phyloP scores from a whole-genome alignment of 1,284 basidiomycete species.

The Xerocomus minutiporus region DNA sequence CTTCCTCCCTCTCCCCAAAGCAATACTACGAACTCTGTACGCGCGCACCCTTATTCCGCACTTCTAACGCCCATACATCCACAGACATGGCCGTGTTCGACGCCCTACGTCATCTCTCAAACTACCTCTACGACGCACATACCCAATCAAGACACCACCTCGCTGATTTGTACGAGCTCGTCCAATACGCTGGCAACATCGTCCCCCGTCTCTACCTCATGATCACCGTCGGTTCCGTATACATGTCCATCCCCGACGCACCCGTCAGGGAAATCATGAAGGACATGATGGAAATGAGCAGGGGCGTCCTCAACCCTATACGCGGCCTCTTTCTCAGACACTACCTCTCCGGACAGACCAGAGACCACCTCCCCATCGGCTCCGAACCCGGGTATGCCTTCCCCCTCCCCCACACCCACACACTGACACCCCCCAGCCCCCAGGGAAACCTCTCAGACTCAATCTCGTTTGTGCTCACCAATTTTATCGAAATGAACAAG shows the following conservation, averaged over 20 bases:
- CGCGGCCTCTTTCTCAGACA: conserved; percentile 90
- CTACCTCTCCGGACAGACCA: conserved; percentile 91
- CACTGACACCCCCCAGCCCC: conserved; percentile 47
- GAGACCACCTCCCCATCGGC: conserved; percentile 90
- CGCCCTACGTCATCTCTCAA: conserved; percentile 86
- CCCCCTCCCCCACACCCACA: background rate
- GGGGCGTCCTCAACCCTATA: conserved; percentile 91
- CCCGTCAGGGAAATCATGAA: conserved; percentile 98
- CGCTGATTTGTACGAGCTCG: conserved; percentile 94
- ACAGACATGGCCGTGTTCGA: conserved; percentile 96
- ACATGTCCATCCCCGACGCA: conserved; percentile 94
- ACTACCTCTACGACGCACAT: conserved; percentile 93
- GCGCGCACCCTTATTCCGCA: conserved; percentile 27
- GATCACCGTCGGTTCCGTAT: conserved; percentile 97
- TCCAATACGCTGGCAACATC: conserved; percentile 94
- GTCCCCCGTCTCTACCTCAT: conserved; percentile 93
- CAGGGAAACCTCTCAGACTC: conserved; percentile 88
- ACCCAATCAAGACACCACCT: conserved; percentile 85
- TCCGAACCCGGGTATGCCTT: conserved; percentile 67
- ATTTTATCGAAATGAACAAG: conserved; percentile 99
- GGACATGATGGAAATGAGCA: conserved; percentile 99
- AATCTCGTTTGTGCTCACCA: conserved; percentile 89
- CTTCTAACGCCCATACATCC: background rate
- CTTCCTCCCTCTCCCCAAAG: conserved; percentile 87
- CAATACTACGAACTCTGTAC: conserved; percentile 95